A percentile compares a stretch with the other conserved stretches of the same genome.
Evolutionary conservation across 345 rosid species (phyloP).

Genomic region (Raphanus sativus): DNA sequence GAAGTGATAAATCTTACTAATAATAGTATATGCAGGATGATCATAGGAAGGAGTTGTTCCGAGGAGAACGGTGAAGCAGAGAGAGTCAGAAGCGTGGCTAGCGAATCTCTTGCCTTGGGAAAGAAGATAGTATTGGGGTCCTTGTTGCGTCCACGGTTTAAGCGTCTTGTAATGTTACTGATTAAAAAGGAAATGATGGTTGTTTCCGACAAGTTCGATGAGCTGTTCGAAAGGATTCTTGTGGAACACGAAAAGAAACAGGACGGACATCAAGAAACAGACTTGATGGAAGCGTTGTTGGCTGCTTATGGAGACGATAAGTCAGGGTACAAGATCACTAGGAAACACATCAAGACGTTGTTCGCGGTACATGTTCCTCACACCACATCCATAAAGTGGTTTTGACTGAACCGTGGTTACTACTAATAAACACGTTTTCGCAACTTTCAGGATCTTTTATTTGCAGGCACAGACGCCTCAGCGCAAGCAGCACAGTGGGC

Average conservation of each 20-base stretch:
- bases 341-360: constrained; percentile 63
- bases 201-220: constrained; percentile 44
- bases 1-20: constrained; percentile 16
- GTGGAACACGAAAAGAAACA: background rate
- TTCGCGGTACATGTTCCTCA: constrained; percentile 46
- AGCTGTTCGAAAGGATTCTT: constrained; percentile 56
- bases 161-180: constrained; percentile 32
- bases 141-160: constrained; percentile 4
- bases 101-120: background rate
- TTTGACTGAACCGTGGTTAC: background rate
- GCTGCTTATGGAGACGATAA: constrained; percentile 53
- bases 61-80: constrained; percentile 19
- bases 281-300: constrained; percentile 56
- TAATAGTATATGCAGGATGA: constrained; percentile 41
- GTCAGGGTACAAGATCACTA: constrained; percentile 54
- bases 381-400: background rate
- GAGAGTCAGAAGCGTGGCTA: background rate
- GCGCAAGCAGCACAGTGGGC: constrained; percentile 55
- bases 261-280: constrained; percentile 10
- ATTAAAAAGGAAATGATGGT: constrained; percentile 46
- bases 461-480: constrained; percentile 56
- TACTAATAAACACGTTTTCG: constrained; percentile 1
- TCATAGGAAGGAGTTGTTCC: constrained; percentile 31
- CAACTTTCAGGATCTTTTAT: constrained; percentile 49
- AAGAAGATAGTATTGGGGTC: constrained; percentile 1